Evolutionary conservation across 1,139 yeast species (phyloP).

Genomic region (Lodderomyces elongisporus): DNA sequence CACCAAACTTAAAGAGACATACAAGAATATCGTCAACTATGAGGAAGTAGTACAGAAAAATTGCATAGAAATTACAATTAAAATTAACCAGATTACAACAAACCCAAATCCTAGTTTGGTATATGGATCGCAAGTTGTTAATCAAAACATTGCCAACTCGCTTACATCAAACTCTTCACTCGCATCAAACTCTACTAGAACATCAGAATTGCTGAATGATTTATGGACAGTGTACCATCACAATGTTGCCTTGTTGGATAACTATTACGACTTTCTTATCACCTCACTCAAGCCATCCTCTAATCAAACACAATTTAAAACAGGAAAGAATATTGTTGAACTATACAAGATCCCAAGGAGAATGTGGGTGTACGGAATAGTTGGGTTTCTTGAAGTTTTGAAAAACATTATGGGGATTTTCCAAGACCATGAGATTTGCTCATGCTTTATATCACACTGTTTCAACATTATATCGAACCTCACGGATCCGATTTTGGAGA

Average conservation of each 20-base stretch:
- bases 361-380: slow-evolving; percentile 81
- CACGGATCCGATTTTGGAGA: slow-evolving; percentile 48
- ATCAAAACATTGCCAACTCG: slow-evolving; percentile 17
- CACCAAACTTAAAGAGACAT: slow-evolving; percentile 66
- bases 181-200: slow-evolving; percentile 19
- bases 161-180: slow-evolving; percentile 16
- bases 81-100: slow-evolving; percentile 44
- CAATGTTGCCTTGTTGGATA: slow-evolving; percentile 59
- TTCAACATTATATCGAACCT: slow-evolving; percentile 50
- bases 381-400: slow-evolving; percentile 70
- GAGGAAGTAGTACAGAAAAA: slow-evolving; percentile 69
- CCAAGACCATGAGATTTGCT: slow-evolving; percentile 46
- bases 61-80: slow-evolving; percentile 51
- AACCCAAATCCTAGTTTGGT: slow-evolving; percentile 14
- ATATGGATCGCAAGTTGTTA: slow-evolving; percentile 17
- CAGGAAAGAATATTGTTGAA: slow-evolving; percentile 71
- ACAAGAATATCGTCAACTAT: slow-evolving; percentile 59
- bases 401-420: slow-evolving; percentile 63
- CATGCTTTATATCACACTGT: slow-evolving; percentile 45
- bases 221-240: slow-evolving; percentile 69
- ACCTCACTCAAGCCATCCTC: slow-evolving; percentile 64
- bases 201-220: slow-evolving; percentile 55
- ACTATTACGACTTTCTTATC: slow-evolving; percentile 64
- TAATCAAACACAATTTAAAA: slow-evolving; percentile 49
- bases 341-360: slow-evolving; percentile 72